Evolutionary conservation across 768 basidiomycete genomes (phyloP), one percentile per base, ranked within the genome.

Genomic region (Amanita phalloides): DNA sequence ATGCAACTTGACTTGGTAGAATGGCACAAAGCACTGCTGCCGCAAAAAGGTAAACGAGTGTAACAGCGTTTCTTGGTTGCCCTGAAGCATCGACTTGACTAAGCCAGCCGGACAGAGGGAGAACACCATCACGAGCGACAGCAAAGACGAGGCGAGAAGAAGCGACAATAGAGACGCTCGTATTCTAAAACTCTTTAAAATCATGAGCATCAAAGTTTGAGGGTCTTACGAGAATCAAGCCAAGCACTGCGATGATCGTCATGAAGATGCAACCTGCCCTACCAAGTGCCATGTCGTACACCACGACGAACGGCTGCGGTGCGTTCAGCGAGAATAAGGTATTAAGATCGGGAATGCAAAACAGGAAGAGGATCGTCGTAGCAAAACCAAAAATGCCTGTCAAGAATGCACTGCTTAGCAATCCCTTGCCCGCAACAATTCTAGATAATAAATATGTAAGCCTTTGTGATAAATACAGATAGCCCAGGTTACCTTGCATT

Each of bases 111-210:
- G 88, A 91, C 44, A 88, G 63, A 0, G 93, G 92, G 9, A 96
- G 71, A 0, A 94, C 89, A 26, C 92, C 92, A 58, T 96, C 93
- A 49, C 93, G 84, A n/a, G 92, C 92, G 42, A 96, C 86, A 7
- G 92, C 93, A 60, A 88, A 96, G 37, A 96, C 76, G 25, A 96
- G 76, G 3, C 92, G 80, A 10, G 90, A 93, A 10, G 90, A 80
- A 1, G 93, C 92, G 17, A 94, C 89, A 52, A 95, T 82, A 14
- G 88, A 80, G 41, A 94, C 78, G 56, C 84, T 90, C 1, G 91
- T 91, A 64, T 88, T 93, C 86, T 90, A 58, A 43, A 37, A 11
- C 2, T 48, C 26, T 9, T 17, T 52, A 7, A 30, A 43, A 17
- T 43, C 13, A 37, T 35, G 8, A 8, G 36, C 5, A 9, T 21